Conservation (phyloP, 129 eudicot genomes). For the Centrapalus pauciflorus region DNA sequence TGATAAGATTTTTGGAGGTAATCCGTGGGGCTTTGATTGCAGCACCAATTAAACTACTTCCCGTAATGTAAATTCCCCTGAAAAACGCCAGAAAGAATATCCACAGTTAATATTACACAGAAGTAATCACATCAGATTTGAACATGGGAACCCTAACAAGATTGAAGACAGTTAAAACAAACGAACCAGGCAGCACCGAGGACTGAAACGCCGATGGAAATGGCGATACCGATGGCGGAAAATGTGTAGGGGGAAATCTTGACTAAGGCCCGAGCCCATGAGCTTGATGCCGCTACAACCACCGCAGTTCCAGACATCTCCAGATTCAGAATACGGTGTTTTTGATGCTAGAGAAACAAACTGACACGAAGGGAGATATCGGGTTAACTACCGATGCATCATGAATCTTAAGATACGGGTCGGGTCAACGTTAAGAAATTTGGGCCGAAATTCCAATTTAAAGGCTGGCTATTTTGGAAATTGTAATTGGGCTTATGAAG, state of each 20-base stretch:
- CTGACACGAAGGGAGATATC: not conserved
- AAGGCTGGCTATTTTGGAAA: not conserved
- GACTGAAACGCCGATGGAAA: conserved; percentile 93
- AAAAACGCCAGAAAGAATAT: not conserved
- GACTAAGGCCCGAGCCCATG: conserved; percentile 84
- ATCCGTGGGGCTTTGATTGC: conserved; percentile 91
- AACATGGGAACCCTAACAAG: conserved; percentile 5
- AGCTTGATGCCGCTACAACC: conserved; percentile 60
- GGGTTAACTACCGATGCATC: conserved; percentile 2
- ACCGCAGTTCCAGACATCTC: conserved; percentile 35
- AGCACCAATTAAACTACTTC: conserved; percentile 92
- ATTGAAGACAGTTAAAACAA: not conserved
- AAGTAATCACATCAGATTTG: not conserved
- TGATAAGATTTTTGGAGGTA: conserved; percentile 80
- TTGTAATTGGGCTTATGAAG: conserved; percentile 4
- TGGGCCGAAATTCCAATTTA: not conserved
- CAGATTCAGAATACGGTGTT: conserved; percentile 28
- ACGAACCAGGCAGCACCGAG: conserved; percentile 95
- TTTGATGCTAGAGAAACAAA: conserved; percentile 15
- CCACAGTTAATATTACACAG: not conserved
- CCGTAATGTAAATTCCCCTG: conserved; percentile 87
- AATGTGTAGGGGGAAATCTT: conserved; percentile 88
- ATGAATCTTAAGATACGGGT: not conserved
- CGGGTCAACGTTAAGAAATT: not conserved
- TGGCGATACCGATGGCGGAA: conserved; percentile 88